Evolutionary conservation across 1,284 basidiomycete species (phyloP), one percentile per base, ranked within the genome.

Genomic region (Hymenochaete sp.): DNA sequence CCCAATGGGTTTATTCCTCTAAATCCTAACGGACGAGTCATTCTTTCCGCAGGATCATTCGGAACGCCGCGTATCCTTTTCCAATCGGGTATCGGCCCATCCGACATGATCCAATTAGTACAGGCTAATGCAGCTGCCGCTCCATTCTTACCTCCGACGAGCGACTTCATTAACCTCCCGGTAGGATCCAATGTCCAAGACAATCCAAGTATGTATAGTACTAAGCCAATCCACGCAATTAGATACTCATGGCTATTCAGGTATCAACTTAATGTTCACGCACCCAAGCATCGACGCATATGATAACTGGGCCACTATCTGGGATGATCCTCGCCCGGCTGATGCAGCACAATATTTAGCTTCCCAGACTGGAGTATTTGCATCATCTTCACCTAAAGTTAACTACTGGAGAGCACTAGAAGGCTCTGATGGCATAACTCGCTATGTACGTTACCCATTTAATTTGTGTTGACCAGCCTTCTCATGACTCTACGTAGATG

Each of bases 241-340:
- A n/a, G n/a, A n/a, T n/a, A n/a, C n/a, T n/a, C n/a, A n/a, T n/a
- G n/a, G n/a, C n/a, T n/a, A n/a, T n/a, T n/a, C n/a, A n/a, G n/a
- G n/a, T n/a, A 75, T 81, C 55, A 78, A 79, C 53, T 55, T 80
- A 56, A 75, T 80, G 24, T 79, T 80, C 62, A 79, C 75, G 2
- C 77, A 80, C 54, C 77, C 77, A 3, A 66, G 59, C 31, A 67
- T 79, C 45, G 72, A 80, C 57, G 68, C 74, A 1, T 79, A 79
- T 51, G 73, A 78, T n/a, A 79, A 80, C 57, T 80, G 77, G 78
- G 72, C 70, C 3, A 52, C 67, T 38, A 72, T 80, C 6, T 77
- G 71, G 71, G 61, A 59, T 19, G 62, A 63, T 55, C 78, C 78
- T 7, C 67, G 70, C 16, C 55, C 69, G 6, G 73, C 74, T 3